Conservation (phyloP, 345 rosid species). For the Raphanus raphanistrum region DNA sequence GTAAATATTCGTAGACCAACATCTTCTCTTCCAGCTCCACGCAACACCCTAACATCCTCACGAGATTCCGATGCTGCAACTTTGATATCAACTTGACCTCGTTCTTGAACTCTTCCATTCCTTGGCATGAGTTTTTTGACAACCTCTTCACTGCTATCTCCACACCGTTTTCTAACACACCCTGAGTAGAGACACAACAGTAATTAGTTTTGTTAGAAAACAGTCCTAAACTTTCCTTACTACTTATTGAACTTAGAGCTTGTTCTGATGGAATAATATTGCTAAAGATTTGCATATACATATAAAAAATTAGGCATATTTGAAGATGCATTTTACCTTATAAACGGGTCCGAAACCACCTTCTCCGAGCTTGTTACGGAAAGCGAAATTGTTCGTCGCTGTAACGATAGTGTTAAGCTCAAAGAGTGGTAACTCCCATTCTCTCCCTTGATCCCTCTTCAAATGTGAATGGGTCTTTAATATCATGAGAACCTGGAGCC, state of each 20-base stretch:
- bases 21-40: slow-evolving; percentile 52
- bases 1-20: slow-evolving; percentile 63
- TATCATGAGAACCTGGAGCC: slow-evolving; percentile 20
- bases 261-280: neutral
- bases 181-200: slow-evolving; percentile 37
- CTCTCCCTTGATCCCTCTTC: slow-evolving; percentile 39
- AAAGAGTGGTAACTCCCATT: slow-evolving; percentile 51
- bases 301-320: neutral
- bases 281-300: neutral
- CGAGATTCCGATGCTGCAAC: slow-evolving; percentile 75
- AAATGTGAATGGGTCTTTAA: slow-evolving; percentile 30
- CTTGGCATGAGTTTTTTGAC: slow-evolving; percentile 55
- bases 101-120: slow-evolving; percentile 52
- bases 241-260: neutral
- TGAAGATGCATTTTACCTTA: slow-evolving; percentile 43
- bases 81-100: slow-evolving; percentile 47
- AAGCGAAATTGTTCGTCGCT: slow-evolving; percentile 58
- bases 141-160: slow-evolving; percentile 59
- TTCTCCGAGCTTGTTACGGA: slow-evolving; percentile 59
- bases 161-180: slow-evolving; percentile 42
- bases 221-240: neutral
- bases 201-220: neutral
- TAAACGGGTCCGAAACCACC: slow-evolving; percentile 79
- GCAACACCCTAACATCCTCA: slow-evolving; percentile 68
- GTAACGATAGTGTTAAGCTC: slow-evolving; percentile 44